These are phyloP conservation scores for Jackrogersella minutella DNA, from an alignment of 495 filamentous ascomycete genomes.

Conservation along the genomic window DNA sequence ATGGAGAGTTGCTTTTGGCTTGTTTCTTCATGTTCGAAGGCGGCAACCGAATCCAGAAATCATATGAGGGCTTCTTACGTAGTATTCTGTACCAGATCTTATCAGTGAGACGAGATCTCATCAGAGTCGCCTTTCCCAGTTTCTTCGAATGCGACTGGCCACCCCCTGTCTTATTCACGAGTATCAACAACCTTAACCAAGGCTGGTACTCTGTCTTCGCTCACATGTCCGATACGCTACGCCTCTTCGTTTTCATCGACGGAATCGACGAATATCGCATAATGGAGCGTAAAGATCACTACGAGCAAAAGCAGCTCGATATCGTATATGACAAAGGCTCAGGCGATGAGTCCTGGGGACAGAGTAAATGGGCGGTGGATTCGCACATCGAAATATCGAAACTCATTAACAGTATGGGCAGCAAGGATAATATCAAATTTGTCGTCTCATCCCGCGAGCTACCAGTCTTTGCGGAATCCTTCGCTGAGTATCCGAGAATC, in stretches of 20 bases:
- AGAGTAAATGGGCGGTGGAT: conserved; percentile 43
- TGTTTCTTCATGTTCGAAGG: conserved; percentile 55
- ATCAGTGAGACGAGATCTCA: conserved; percentile 36
- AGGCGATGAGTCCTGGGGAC: conserved; percentile 43
- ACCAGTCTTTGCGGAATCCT: conserved; percentile 40
- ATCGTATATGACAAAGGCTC: conserved; percentile 37
- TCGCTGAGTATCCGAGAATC: conserved; percentile 36
- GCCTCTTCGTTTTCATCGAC: conserved; percentile 44
- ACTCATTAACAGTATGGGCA: conserved; percentile 38
- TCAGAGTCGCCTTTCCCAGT: conserved; percentile 44
- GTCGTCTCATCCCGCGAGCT: conserved; percentile 42
- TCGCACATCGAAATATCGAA: conserved; percentile 40
- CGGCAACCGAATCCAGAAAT: conserved; percentile 52
- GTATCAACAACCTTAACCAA: conserved; percentile 42
- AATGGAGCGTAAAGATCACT: conserved; percentile 45
- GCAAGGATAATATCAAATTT: conserved; percentile 40
- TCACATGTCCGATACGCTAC: conserved; percentile 39
- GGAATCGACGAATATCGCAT: conserved; percentile 46
- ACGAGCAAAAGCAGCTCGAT: conserved; percentile 39
- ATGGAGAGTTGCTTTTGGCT: conserved; percentile 41
- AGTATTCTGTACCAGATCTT: conserved; percentile 53
- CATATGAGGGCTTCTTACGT: conserved; percentile 51
- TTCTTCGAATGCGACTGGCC: conserved; percentile 43
- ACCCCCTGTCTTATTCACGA: conserved; percentile 42
- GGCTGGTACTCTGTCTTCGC: conserved; percentile 43